Conservation (phyloP, 1,139 yeast genomes). For the Diutina pseudorugosa region DNA sequence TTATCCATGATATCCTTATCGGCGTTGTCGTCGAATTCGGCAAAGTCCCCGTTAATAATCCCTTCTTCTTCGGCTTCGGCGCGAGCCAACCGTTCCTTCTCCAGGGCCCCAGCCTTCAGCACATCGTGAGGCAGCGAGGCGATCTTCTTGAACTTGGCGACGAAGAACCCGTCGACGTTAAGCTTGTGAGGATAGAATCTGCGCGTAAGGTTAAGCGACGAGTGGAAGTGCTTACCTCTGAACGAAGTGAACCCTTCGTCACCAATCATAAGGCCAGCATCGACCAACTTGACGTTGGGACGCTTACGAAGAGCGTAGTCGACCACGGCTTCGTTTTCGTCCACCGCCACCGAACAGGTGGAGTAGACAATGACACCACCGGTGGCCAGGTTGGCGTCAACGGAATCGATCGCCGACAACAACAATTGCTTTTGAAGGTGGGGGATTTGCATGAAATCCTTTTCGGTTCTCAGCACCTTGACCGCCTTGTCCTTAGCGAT, state of each 20-base stretch:
- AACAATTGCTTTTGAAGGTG: constrained; percentile 91
- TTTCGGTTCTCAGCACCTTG: constrained; percentile 86
- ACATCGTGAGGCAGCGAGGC: constrained; percentile 78
- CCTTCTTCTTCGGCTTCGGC: constrained; percentile 74
- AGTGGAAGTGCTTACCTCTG: constrained; percentile 85
- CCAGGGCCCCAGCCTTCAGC: constrained; percentile 81
- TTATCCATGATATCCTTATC: constrained; percentile 68
- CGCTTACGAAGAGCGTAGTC: constrained; percentile 94
- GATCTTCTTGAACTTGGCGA: constrained; percentile 88
- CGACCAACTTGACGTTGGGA: constrained; percentile 92
- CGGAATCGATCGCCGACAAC: constrained; percentile 93
- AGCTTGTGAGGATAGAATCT: constrained; percentile 97
- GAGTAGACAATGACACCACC: constrained; percentile 96
- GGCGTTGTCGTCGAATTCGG: constrained; percentile 64
- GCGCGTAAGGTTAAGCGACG: constrained; percentile 68
- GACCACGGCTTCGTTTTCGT: constrained; percentile 97
- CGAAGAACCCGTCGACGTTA: constrained; percentile 96
- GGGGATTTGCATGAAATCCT: constrained; percentile 93
- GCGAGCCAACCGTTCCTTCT: constrained; percentile 71
- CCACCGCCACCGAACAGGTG: constrained; percentile 96
- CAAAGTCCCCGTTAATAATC: constrained; percentile 76
- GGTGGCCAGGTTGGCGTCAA: constrained; percentile 79
- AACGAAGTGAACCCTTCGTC: constrained; percentile 89
- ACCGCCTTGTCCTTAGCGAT: constrained; percentile 96
- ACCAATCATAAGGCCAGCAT: constrained; percentile 88